Conservation (phyloP, 768 basidiomycete genomes). For the Panaeolus papilionaceus region DNA sequence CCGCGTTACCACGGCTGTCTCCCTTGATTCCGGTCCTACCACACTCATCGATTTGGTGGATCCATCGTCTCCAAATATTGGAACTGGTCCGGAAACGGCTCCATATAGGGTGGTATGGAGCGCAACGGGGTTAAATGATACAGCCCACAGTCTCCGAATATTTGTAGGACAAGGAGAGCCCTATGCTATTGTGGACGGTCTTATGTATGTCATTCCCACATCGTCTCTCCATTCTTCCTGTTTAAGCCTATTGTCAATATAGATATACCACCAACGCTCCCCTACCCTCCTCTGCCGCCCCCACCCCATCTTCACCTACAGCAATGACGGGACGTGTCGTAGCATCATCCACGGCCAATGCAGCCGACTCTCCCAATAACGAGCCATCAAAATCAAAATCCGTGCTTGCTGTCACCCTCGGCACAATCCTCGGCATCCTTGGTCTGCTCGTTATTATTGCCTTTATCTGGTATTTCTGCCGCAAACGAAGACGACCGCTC, state of each 20-base stretch:
- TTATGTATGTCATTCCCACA: conserved; percentile 38
- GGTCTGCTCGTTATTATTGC: conserved; percentile 35
- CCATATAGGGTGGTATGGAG: conserved; percentile 45
- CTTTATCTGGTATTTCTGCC: conserved; percentile 36
- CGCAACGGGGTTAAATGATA: conserved; percentile 37
- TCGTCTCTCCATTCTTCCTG: conserved; percentile 8
- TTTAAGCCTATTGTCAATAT: neutral
- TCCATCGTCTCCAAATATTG: conserved; percentile 35
- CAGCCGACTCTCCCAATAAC: conserved; percentile 13
- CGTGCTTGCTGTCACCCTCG: conserved; percentile 39
- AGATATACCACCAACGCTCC: conserved; percentile 34
- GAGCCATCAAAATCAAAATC: conserved; percentile 28
- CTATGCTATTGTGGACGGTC: conserved; percentile 44
- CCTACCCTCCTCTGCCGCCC: conserved; percentile 23
- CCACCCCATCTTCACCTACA: conserved; percentile 13
- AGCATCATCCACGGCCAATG: conserved; percentile 26
- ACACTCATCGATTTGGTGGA: conserved; percentile 47
- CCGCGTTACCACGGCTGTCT: conserved; percentile 45
- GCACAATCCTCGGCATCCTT: conserved; percentile 38
- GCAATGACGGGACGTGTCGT: conserved; percentile 11
- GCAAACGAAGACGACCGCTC: conserved; percentile 33
- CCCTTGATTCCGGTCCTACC: conserved; percentile 41
- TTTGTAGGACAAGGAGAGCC: conserved; percentile 43
- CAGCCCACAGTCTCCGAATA: conserved; percentile 42
- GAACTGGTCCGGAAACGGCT: conserved; percentile 44